Evolutionary conservation across 202 grass and related monocot species (phyloP).

Genomic region (Thinopyrum obtusiflorum): DNA sequence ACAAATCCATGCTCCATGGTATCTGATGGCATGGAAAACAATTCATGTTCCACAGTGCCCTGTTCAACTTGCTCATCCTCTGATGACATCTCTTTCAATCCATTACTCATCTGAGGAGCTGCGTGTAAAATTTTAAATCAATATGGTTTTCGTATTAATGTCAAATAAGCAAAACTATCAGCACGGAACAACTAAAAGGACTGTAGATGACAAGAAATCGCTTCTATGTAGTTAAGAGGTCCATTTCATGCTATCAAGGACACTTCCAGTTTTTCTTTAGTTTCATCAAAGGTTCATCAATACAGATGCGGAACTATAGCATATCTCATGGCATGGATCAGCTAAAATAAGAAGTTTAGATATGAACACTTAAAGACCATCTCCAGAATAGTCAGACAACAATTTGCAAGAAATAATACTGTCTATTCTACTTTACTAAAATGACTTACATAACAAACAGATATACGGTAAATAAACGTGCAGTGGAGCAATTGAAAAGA

Average conservation of each 20-base stretch:
- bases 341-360: not conserved
- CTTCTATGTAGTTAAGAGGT: slow-evolving; percentile 17
- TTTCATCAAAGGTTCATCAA: not conserved
- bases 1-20: slow-evolving; percentile 19
- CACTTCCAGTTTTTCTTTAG: slow-evolving; percentile 1
- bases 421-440: not conserved
- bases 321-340: not conserved
- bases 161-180: slow-evolving; percentile 1
- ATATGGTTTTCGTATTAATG: slow-evolving; percentile 6
- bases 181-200: slow-evolving; percentile 17
- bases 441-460: slow-evolving; percentile 17
- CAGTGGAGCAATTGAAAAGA: not conserved
- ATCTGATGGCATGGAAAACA: not conserved
- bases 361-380: slow-evolving; percentile 5
- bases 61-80: slow-evolving; percentile 45
- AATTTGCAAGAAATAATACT: slow-evolving; percentile 17
- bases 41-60: slow-evolving; percentile 20
- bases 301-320: slow-evolving; percentile 30
- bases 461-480: not conserved
- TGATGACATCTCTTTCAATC: slow-evolving; percentile 34
- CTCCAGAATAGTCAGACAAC: not conserved
- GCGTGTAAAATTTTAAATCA: slow-evolving; percentile 41
- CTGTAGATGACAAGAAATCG: not conserved
- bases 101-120: slow-evolving; percentile 44
- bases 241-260: slow-evolving; percentile 23